Percentiles rank a stretch among this genome's conserved stretches.
These are phyloP conservation scores for Pseudomicrostroma phylloplanum DNA, from an alignment of 1,284 basidiomycete species.

Conservation along the genomic window DNA sequence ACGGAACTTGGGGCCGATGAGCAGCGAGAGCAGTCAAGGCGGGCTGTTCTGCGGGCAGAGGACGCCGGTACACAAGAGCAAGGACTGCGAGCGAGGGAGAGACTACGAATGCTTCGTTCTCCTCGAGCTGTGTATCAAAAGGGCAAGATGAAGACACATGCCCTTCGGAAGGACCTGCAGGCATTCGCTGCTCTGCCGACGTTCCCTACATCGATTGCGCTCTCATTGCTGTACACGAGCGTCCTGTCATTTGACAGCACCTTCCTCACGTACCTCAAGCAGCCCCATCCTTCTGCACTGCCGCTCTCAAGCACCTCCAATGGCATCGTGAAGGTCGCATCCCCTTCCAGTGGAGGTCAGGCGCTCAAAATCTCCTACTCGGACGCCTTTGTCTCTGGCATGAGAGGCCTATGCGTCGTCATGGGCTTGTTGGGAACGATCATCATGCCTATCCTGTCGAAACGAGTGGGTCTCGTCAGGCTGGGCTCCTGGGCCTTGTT, in stretches of 20 bases:
- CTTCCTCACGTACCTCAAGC: conserved; percentile 41
- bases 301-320: neutral
- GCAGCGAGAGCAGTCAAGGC: conserved; percentile 9
- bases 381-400: conserved; percentile 59
- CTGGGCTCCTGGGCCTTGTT: conserved; percentile 52
- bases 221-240: conserved; percentile 57
- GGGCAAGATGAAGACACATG: neutral
- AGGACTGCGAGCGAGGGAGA: neutral
- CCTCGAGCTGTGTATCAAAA: neutral
- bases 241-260: conserved; percentile 52
- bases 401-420: conserved; percentile 56
- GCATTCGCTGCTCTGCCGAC: neutral
- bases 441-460: conserved; percentile 53
- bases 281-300: neutral
- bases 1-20: conserved; percentile 24
- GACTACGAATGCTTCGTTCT: neutral
- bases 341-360: neutral
- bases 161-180: conserved; percentile 2
- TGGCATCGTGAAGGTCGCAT: neutral
- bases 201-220: conserved; percentile 53
- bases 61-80: neutral
- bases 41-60: conserved; percentile 9
- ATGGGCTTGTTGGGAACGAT: conserved; percentile 56
- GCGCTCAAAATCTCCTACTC: neutral
- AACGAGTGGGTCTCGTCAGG: conserved; percentile 54